Evolutionary conservation across 2,329 filamentous ascomycete species (phyloP).

Genomic region (Fusarium sp.): DNA sequence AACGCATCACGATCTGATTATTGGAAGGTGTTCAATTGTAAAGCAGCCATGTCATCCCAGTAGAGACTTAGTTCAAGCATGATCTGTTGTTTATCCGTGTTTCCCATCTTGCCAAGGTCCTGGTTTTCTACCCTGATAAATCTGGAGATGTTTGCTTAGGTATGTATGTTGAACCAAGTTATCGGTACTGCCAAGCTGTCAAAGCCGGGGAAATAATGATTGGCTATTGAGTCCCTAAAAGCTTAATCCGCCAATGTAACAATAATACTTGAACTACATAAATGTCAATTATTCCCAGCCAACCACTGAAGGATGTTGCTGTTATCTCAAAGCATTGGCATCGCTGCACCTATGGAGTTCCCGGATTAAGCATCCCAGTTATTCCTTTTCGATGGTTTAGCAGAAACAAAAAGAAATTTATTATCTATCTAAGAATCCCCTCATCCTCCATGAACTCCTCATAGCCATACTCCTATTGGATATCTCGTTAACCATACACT

Average conservation of each 20-base stretch:
- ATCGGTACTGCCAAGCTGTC: neutral
- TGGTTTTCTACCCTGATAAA: constrained; percentile 5
- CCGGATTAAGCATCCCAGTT: neutral
- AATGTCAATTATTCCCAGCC: neutral
- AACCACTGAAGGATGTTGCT: too few relatives aligned
- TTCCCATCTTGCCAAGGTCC: constrained; percentile 17
- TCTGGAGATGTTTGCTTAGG: constrained; percentile 11
- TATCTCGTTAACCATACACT: constrained; percentile 5
- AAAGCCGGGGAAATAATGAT: constrained; percentile 5
- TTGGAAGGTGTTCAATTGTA: neutral
- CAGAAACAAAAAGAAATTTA: neutral
- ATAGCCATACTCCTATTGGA: constrained; percentile 6
- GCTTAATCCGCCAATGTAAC: constrained; percentile 3
- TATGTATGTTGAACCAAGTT: constrained; percentile 1
- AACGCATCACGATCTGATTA: neutral
- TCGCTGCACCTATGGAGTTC: too few relatives aligned
- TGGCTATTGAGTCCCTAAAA: neutral
- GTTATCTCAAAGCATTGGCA: too few relatives aligned
- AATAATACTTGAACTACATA: neutral
- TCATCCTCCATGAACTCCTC: neutral
- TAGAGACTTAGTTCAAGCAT: neutral
- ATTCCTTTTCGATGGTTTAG: neutral
- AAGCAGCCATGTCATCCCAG: neutral
- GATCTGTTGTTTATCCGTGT: neutral
- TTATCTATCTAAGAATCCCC: neutral